A percentile compares a stretch with the other conserved stretches of the same genome.
These are phyloP conservation scores for Pseudogymnoascus sp. DNA, from an alignment of 2,329 filamentous ascomycete species.

Conservation along the genomic window DNA sequence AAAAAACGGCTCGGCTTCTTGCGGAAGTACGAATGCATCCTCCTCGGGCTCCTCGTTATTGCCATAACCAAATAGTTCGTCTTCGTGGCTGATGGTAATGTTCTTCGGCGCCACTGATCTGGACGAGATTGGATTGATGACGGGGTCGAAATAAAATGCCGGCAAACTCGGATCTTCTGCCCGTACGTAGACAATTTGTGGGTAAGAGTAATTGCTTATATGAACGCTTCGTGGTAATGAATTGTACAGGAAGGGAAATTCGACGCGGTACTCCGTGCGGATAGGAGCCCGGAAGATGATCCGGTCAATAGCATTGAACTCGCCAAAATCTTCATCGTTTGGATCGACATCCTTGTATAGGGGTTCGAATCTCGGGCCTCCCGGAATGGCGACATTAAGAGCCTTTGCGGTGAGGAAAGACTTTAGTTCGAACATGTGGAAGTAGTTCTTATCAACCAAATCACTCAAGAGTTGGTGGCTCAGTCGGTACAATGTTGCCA, in stretches of 20 bases:
- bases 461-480: slow-evolving; percentile 88
- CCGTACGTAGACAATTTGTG: slow-evolving; percentile 84
- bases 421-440: slow-evolving; percentile 92
- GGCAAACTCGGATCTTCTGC: slow-evolving; percentile 84
- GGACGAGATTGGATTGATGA: slow-evolving; percentile 95
- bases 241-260: slow-evolving; percentile 93
- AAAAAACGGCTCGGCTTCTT: slow-evolving; percentile 77
- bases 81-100: slow-evolving; percentile 83
- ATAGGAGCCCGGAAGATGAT: slow-evolving; percentile 97
- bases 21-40: slow-evolving; percentile 78
- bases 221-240: slow-evolving; percentile 91
- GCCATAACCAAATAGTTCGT: slow-evolving; percentile 80
- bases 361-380: slow-evolving; percentile 92
- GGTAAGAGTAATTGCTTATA: slow-evolving; percentile 87
- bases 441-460: slow-evolving; percentile 93
- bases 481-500: slow-evolving; percentile 89
- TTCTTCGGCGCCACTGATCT: slow-evolving; percentile 92
- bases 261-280: slow-evolving; percentile 90
- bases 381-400: slow-evolving; percentile 94
- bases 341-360: slow-evolving; percentile 98
- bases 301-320: slow-evolving; percentile 98
- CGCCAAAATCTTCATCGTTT: slow-evolving; percentile 97
- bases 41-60: slow-evolving; percentile 64
- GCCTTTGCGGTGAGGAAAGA: slow-evolving; percentile 95
- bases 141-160: slow-evolving; percentile 96